Conservation (phyloP, 352 stramenopile genomes). For the Thalassiosira exigua region DNA sequence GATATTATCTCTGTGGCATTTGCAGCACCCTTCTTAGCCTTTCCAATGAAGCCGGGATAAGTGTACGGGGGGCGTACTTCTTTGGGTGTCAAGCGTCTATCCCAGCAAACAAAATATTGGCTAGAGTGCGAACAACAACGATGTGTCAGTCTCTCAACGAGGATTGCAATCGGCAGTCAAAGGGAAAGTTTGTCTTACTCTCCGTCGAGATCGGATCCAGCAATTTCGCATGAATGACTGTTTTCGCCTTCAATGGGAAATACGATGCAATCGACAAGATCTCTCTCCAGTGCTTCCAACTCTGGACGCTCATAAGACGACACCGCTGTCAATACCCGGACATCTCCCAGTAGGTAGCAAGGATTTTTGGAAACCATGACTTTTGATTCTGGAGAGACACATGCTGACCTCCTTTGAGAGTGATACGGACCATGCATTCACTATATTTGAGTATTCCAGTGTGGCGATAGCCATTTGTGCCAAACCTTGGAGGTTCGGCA, state of each 20-base stretch:
- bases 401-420: slow-evolving; percentile 16
- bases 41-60: slow-evolving; percentile 20
- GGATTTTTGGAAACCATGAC: slow-evolving; percentile 41
- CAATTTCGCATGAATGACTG: slow-evolving; percentile 27
- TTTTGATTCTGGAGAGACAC: slow-evolving; percentile 27
- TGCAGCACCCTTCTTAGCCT: slow-evolving; percentile 1
- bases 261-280: slow-evolving; percentile 39
- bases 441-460: slow-evolving; percentile 19
- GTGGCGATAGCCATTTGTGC: slow-evolving; percentile 2
- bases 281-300: slow-evolving; percentile 19
- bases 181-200: slow-evolving; percentile 21
- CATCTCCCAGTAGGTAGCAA: slow-evolving; percentile 29
- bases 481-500: slow-evolving; percentile 27
- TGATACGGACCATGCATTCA: slow-evolving; percentile 33
- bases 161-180: too few relatives aligned
- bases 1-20: slow-evolving; percentile 20
- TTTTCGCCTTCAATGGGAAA: slow-evolving; percentile 25
- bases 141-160: too few relatives aligned
- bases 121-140: too few relatives aligned
- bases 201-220: slow-evolving; percentile 35
- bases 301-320: slow-evolving; percentile 20
- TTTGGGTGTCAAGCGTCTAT: slow-evolving; percentile 13
- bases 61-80: slow-evolving; percentile 4
- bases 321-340: slow-evolving; percentile 21
- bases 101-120: slow-evolving; percentile 37